Conservation (phyloP, 768 basidiomycete genomes). For the Clitopilus passeckerianus region DNA sequence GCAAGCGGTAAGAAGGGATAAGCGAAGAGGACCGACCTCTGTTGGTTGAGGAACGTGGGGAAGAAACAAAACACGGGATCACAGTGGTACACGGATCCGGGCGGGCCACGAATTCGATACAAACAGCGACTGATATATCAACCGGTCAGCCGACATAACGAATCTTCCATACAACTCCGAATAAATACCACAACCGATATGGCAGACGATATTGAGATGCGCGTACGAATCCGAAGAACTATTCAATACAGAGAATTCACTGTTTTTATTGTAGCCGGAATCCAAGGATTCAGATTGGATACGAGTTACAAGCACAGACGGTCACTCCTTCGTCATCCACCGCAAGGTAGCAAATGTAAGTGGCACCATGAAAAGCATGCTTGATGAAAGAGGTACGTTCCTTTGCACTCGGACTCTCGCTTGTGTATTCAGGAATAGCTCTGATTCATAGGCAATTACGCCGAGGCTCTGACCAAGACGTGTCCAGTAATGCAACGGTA, state of each 20-base stretch:
- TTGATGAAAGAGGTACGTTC: conserved; percentile 63
- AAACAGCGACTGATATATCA: background rate
- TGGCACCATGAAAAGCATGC: conserved; percentile 77
- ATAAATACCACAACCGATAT: conserved; percentile 15
- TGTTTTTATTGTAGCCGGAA: conserved; percentile 7
- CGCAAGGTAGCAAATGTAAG: conserved; percentile 74
- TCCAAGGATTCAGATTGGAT: conserved; percentile 58
- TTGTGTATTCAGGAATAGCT: conserved; percentile 3
- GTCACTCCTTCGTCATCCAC: conserved; percentile 74
- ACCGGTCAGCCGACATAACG: background rate
- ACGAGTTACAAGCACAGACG: conserved; percentile 70
- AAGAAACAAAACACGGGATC: conserved; percentile 1
- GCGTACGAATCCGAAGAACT: background rate
- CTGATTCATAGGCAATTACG: conserved; percentile 53
- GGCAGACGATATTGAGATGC: conserved; percentile 15
- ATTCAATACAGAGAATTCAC: background rate
- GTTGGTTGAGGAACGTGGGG: conserved; percentile 1
- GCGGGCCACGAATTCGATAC: conserved; percentile 22
- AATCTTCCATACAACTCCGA: background rate
- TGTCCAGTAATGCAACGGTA: conserved; percentile 73
- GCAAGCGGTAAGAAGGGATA: background rate
- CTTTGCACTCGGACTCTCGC: background rate
- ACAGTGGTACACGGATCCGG: background rate
- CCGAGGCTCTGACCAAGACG: conserved; percentile 67
- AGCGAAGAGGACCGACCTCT: background rate